Base-by-base conservation (phyloP, 768 basidiomycete genomes). In the Russula brevipes region DNA sequence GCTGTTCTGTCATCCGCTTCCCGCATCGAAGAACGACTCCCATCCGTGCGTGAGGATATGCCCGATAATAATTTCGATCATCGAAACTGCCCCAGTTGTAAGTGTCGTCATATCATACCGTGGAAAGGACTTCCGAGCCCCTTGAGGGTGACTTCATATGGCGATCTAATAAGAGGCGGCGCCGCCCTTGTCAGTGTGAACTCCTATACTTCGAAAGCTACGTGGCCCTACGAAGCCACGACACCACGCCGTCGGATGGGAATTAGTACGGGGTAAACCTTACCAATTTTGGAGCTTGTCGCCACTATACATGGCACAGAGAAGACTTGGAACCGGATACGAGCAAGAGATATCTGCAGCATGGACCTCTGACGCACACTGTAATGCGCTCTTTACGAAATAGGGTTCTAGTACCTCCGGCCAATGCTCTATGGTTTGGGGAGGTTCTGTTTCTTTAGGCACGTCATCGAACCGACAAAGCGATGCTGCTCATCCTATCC, bases 401-500 rank as follows among this genome's bases (percentile, higher is more conserved):
- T 14, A 42, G 60, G 54, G 47, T 42, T 35, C 36, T 24, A 24
- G 24, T 6, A n/a, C 41, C 10, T 41, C n/a, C 16, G 54, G 11
- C 55, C 24, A 17, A 53, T 50, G 17, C 54, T 42, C 54, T 16
- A 56, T 16, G 36, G 24, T 24, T 24, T 24, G 24, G 24, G 45
- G 45, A 38, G n/a, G n/a, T 24, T 31, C 17, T 19, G 16, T 38
- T 57, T 57, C 49, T 45, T 51, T 38, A 16, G 38, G 42, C 38
- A 41, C 56, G 7, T 57, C 10, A 38, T 53, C 57, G 57, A 57
- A 49, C 52, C 44, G 57, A 63, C 46, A 63, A 57, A 54, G 33
- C 38, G 46, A 54, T 35, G 24, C 24, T 42, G 33, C 11, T 17
- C 51, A 30, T 41, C 47, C 30, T 17, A 59, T 63, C 57, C 51